phyloP scores from a whole-genome alignment of 2,329 filamentous ascomycete genomes.

The Stromatinia cepivora region DNA sequence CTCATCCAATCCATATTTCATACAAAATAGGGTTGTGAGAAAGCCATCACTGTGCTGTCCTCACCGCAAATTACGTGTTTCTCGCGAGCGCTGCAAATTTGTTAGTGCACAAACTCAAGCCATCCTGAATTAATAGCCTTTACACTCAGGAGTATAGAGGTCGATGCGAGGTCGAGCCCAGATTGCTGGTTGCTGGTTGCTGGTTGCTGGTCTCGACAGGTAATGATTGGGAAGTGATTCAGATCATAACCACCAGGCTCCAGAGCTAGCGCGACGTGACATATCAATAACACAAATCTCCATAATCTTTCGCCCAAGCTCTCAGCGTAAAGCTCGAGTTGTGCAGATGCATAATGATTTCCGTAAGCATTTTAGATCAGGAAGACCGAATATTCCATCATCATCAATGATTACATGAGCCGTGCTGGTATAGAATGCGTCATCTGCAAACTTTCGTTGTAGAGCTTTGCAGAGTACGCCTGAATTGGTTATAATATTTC shows the following conservation, averaged over 20 bases:
- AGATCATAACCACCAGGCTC: slow-evolving; percentile 13
- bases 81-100: background rate
- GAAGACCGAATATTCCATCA: no score
- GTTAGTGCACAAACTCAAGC: background rate
- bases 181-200: background rate
- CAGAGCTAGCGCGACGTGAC: background rate
- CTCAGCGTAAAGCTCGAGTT: background rate
- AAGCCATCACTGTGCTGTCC: background rate
- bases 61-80: background rate
- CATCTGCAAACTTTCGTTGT: background rate
- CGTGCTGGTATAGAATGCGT: background rate
- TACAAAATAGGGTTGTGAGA: background rate
- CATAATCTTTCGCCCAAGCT: background rate
- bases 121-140: background rate
- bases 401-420: background rate
- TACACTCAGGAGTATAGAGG: background rate
- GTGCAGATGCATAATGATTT: background rate
- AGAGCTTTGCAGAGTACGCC: background rate
- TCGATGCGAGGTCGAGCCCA: background rate
- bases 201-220: background rate
- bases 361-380: no score
- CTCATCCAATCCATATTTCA: background rate
- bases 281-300: background rate
- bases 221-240: background rate
- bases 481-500: background rate